Base-by-base conservation (phyloP, 768 basidiomycete genomes). In the Boletus patriciae region DNA sequence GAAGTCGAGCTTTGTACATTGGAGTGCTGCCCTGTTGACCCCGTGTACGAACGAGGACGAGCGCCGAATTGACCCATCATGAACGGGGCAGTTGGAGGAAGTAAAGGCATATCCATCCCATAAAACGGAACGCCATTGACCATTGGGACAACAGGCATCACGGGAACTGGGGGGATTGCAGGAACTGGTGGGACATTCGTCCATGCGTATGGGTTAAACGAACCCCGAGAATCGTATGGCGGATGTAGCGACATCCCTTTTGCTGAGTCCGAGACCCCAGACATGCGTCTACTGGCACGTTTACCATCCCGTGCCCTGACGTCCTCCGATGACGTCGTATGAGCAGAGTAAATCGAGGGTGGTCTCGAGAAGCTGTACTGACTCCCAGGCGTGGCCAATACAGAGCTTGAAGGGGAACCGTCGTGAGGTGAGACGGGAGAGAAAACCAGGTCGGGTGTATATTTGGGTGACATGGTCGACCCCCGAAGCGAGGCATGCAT, bases 61-160 rank as follows among this genome's bases (percentile, higher is more conserved):
- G 78, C 47, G 16, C 76, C 73, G 31, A 68, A 83, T 55, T 83
- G 79, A 52, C 83, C 82, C 74, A 87, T 79, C 85, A 89, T 88
- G 71, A 90, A 90, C 13, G 88, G 87, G 23, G 88, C 81, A 2
- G 83, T 78, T 6, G 88, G 88, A 11, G 88, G 88, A 31, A 90
- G 77, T 11, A 90, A 74, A 8, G 88, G 86, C 80, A 83, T 82
- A 60, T 88, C 85, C 71, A 83, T 73, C 52, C 78, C 72, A 54
- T 76, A 78, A 40, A 79, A 73, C 10, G 79, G 77, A 49, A 82
- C 69, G 45, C 74, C 69, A 46, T 70, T 67, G 61, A 71, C 66
- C 57, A 57, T 50, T 7, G 73, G 68, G 46, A 70, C 57, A 33
- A 70, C 46, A 18, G 76, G 75, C 54, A 80, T 66, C 23, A 64